Base-by-base conservation (phyloP, 495 filamentous ascomycete species). In the Jackrogersella multiformis region DNA sequence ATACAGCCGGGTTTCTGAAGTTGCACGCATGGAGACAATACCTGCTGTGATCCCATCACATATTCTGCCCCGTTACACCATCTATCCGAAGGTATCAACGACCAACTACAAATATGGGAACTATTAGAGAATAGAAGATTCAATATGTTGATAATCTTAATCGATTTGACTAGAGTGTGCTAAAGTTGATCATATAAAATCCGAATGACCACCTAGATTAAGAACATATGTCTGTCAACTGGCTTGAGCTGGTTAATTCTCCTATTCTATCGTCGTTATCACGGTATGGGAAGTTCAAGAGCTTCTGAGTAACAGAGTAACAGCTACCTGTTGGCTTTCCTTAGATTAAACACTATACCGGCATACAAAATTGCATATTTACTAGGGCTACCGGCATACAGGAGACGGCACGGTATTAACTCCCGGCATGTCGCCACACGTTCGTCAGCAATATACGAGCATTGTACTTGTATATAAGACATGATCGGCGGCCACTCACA, bases 401-500 rank as follows among this genome's bases (percentile, higher is more conserved):
- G 44, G 18, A 35, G 41, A 67, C 51, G 57, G 53, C 16, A 53
- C 45, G 52, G 42, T 24, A 52, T n/a, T 62, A 68, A 45, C 44
- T 62, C 44, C 34, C 57, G 57, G 64, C 59, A 63, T 54, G 32
- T 55, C 13, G 49, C 39, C 41, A 46, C 24, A 46, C 30, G 44
- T 35, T 44, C 32, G 35, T 41, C 39, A 39, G 28, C 35, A 41
- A 54, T 42, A 41, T 68, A 63, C 51, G 45, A 68, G 39, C 38
- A 48, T 46, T 55, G 30, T 41, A 16, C 34, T 26, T 59, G 13
- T 32, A 18, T n/a, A 51, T 38, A 51, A 49, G 44, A 53, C 66
- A 54, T 20, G 66, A 64, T 63, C 59, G 39, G 54, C 53, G 66
- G 26, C 32, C 20, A 28, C 26, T 48, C 45, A 64, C 60, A 44